phyloP scores from a whole-genome alignment of 306 rosid species.

The Cucumis melo region DNA sequence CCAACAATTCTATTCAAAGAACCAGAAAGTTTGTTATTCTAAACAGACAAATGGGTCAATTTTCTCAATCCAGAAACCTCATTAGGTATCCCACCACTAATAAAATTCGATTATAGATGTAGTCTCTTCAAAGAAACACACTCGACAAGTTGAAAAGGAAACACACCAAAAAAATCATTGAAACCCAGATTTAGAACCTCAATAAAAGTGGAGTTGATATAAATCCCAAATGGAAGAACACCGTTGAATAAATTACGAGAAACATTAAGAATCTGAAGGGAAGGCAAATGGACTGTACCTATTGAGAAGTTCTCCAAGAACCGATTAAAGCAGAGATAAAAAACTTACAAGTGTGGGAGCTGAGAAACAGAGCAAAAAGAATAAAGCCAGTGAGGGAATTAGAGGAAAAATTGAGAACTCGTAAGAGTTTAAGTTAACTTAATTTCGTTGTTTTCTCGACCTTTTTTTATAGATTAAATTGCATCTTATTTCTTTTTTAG shows the following conservation, averaged over 20 bases:
- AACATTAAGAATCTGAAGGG: conserved; percentile 1
- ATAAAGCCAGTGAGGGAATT: neutral
- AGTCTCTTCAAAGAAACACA: conserved; percentile 3
- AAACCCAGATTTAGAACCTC: neutral
- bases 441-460: no score
- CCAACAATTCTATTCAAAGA: conserved; percentile 7
- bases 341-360: conserved; percentile 8
- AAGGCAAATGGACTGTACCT: neutral
- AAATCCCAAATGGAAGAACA: neutral
- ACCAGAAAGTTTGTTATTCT: conserved; percentile 11
- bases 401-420: conserved; percentile 12
- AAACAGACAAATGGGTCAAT: neutral
- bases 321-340: conserved; percentile 14
- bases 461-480: no score
- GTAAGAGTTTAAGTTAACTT: no score
- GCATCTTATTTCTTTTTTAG: no score
- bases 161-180: conserved; percentile 1
- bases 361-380: neutral
- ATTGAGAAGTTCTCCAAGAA: neutral
- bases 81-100: neutral
- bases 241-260: conserved; percentile 3
- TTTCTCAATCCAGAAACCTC: neutral
- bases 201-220: neutral
- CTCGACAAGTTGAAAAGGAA: conserved; percentile 1
- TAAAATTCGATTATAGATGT: neutral